Base-by-base conservation (phyloP, 1,284 basidiomycete genomes). In the Ganoderma sp. region DNA sequence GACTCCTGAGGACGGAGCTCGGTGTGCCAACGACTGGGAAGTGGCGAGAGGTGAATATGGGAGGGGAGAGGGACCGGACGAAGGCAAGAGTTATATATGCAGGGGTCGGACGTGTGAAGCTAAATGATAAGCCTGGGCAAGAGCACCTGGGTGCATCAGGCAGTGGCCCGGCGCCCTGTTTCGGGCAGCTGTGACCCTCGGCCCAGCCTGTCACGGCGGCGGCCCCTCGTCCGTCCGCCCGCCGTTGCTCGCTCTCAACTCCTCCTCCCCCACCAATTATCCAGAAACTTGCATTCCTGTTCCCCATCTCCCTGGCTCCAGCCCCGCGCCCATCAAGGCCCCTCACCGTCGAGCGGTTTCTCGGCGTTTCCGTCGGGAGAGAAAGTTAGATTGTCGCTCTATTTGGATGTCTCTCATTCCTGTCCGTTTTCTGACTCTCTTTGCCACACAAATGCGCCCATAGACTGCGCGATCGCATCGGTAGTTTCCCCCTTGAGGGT, bases 61-160 rank as follows among this genome's bases (percentile, higher is more conserved):
- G 64, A 61, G 56, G 39, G 62, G 61, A 56, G 61, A 54, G 60
- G 61, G 62, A 50, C 8, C 28, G 48, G 34, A 15, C 12, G 58
- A 37, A 43, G 61, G 64, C 58, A 41, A 60, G 65, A 42, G 67
- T 64, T 73, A 71, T 73, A 73, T 73, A 71, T 60, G 39, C 39
- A 60, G 67, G 52, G 34, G 62, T 48, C 25, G 58, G 65, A 73
- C 71, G 71, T 71, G 71, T 73, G 71, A 71, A 69, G 69, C 62
- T 63, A 66, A 65, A 69, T 70, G 67, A 73, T 73, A 73, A 70
- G 69, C 63, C 65, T 45, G 67, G 68, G 62, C 65, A 65, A 58
- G 68, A 43, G 64, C 48, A 67, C 48, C 63, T 68, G 66, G 68
- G 68, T 39, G 59, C 45, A 43, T 52, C 60, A 56, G 63, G 59